Evolutionary conservation across 2,329 filamentous ascomycete species (phyloP), one percentile per base, ranked within the genome.

Genomic region (Xylaria sp.): DNA sequence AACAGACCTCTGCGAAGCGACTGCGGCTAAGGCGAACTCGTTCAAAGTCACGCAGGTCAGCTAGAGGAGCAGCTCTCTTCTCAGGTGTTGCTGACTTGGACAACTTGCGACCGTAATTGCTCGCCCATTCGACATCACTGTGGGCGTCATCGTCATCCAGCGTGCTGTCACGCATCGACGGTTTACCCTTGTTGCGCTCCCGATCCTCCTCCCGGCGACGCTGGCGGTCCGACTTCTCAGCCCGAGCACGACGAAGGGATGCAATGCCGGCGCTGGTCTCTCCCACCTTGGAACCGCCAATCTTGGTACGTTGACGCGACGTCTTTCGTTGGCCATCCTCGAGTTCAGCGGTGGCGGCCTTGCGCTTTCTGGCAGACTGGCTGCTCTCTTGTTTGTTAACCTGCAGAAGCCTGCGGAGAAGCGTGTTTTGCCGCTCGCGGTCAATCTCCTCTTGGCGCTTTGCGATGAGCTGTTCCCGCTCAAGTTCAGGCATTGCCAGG

Each of bases 1-100:
- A 97, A 84, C 94, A 97, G 62, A 97, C 91, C 75, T 95, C 89
- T 6, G 92, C 91, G 78, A 99, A 97, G 75, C 94, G 92, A 72
- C 88, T 91, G 69, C 96, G 89, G 56, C 94, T 93, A 65, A 99
- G 87, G 64, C 93, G 89, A 60, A 95, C 88, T 57, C 92, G 89
- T 76, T 98, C 92, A 71, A 95, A 89, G 77, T 98, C 93, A n/a
- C 86, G 86, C 22, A 97, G 83, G 39, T 91, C 89, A 1, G 92
- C 89, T 29, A 89, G 90, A 15, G 88, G 87, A 47, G 90, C 87
- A 67, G 92, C 89, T 70, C 89, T 90, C 36, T 84, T 73, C 59
- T 88, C 86, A 1, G 86, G 86, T 0, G 85, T 83, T 20, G 79
- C 80, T 5, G 86, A 81, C 76, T 84, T 81, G 76, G 84, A 72